phyloP scores from a whole-genome alignment of 2,329 filamentous ascomycete species.

The Boeremia exigua region DNA sequence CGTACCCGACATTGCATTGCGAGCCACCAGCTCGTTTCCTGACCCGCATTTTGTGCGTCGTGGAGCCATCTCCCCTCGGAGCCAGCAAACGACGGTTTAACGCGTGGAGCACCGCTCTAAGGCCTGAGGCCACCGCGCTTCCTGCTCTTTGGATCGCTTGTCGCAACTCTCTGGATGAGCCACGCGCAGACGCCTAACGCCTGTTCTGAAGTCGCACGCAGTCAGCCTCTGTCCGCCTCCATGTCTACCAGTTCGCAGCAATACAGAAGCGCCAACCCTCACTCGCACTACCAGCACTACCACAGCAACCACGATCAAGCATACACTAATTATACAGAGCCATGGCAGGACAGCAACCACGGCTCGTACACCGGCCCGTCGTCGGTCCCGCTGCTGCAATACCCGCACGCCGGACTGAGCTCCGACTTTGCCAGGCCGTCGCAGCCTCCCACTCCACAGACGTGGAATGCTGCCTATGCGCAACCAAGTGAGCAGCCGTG shows the following conservation, averaged over 20 bases:
- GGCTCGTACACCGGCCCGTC: constrained; percentile 34
- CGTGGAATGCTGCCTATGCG: constrained; percentile 29
- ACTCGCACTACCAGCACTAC: constrained; percentile 37
- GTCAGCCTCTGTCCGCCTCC: constrained; percentile 32
- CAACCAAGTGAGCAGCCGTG: constrained; percentile 28
- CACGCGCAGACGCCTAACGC: constrained; percentile 23
- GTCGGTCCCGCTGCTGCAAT: constrained; percentile 33
- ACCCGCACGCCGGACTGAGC: constrained; percentile 28
- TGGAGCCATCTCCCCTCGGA: constrained; percentile 27
- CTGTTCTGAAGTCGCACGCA: constrained; percentile 28
- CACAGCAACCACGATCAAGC: constrained; percentile 29
- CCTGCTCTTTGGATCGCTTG: constrained; percentile 26
- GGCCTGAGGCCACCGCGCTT: constrained; percentile 28
- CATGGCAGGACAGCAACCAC: constrained; percentile 33
- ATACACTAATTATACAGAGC: constrained; percentile 24
- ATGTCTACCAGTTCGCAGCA: constrained; percentile 41
- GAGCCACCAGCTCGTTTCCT: constrained; percentile 28
- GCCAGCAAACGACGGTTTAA: constrained; percentile 26
- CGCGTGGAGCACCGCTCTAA: constrained; percentile 25
- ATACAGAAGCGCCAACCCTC: constrained; percentile 36
- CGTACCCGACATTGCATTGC: constrained; percentile 23
- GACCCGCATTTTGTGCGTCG: constrained; percentile 28
- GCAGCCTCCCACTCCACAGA: constrained; percentile 20
- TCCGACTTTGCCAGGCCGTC: constrained; percentile 32
- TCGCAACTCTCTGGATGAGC: constrained; percentile 29